Percentiles rank a stretch among this genome's conserved stretches.
Conservation (phyloP, 805 yeast species). For the Yarrowia sp. region DNA sequence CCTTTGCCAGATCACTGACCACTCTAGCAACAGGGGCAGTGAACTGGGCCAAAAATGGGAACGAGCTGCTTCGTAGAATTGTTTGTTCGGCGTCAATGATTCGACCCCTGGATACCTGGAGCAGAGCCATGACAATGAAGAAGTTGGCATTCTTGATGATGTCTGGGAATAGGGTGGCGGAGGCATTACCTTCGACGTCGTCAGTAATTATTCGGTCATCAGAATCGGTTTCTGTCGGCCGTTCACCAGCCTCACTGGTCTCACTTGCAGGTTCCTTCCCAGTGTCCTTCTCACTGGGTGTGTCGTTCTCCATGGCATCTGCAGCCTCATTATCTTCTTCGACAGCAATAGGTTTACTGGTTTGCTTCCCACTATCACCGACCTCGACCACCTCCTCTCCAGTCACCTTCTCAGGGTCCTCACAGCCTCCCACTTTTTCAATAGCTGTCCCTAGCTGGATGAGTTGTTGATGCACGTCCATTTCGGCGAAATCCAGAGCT, state of each 20-base stretch:
- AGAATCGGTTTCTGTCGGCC: background rate
- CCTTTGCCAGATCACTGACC: background rate
- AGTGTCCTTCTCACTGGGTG: background rate
- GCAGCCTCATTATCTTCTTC: background rate
- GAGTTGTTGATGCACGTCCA: conserved; percentile 12
- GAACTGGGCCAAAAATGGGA: background rate
- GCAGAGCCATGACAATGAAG: background rate
- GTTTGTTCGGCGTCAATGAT: conserved; percentile 8
- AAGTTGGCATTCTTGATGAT: conserved; percentile 10
- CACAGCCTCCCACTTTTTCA: background rate
- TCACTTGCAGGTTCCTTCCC: background rate
- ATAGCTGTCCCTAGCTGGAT: background rate
- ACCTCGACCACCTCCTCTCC: background rate
- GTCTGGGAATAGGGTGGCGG: background rate
- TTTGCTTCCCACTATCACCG: background rate
- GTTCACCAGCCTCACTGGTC: background rate
- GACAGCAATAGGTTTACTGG: background rate
- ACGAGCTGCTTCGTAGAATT: background rate
- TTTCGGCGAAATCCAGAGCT: conserved; percentile 6
- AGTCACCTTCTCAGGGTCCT: background rate
- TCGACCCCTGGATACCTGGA: background rate
- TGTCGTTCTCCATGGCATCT: background rate
- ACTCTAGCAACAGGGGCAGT: background rate
- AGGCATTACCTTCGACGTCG: background rate
- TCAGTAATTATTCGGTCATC: background rate